These are phyloP conservation scores for Yarrowia sp. DNA, from an alignment of 805 yeast genomes.

Conservation along the genomic window DNA sequence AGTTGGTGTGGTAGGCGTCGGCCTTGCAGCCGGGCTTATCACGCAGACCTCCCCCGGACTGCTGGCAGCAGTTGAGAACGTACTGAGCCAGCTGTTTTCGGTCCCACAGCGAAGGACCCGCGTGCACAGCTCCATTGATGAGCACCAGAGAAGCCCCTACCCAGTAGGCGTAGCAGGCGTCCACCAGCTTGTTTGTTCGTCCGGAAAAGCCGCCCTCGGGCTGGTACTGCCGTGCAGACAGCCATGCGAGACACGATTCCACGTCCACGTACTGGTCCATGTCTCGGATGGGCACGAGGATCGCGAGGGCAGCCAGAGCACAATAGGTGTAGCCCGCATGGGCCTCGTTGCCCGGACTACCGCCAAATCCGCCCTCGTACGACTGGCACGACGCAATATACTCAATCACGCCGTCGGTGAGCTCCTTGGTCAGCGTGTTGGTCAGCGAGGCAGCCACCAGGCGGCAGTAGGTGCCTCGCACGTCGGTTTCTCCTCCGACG, in stretches of 20 bases:
- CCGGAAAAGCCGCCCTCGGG: conserved; percentile 92
- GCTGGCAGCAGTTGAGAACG: conserved; percentile 79
- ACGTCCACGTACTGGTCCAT: conserved; percentile 55
- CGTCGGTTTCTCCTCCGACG: conserved; percentile 78
- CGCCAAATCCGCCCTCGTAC: conserved; percentile 95
- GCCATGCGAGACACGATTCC: conserved; percentile 65
- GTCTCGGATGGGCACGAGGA: conserved; percentile 53
- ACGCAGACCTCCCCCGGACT: conserved; percentile 71
- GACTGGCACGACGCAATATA: conserved; percentile 81
- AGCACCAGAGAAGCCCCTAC: conserved; percentile 79
- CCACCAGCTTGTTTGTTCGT: conserved; percentile 90
- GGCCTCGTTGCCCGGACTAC: conserved; percentile 83
- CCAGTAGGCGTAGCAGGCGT: conserved; percentile 97
- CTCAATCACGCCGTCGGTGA: conserved; percentile 59
- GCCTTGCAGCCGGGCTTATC: conserved; percentile 86
- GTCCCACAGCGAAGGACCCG: conserved; percentile 53
- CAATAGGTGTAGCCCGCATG: conserved; percentile 98
- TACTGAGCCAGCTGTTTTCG: conserved; percentile 67
- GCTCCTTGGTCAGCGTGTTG: conserved; percentile 65
- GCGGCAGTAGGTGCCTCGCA: conserved; percentile 85
- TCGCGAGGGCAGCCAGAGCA: conserved; percentile 70
- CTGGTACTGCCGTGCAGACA: conserved; percentile 66
- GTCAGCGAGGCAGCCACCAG: conserved; percentile 73
- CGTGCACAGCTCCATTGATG: conserved; percentile 59
- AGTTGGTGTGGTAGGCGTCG: conserved; percentile 92